Evolutionary conservation across 805 yeast species (phyloP).

Genomic region (Teunomyces stri): DNA sequence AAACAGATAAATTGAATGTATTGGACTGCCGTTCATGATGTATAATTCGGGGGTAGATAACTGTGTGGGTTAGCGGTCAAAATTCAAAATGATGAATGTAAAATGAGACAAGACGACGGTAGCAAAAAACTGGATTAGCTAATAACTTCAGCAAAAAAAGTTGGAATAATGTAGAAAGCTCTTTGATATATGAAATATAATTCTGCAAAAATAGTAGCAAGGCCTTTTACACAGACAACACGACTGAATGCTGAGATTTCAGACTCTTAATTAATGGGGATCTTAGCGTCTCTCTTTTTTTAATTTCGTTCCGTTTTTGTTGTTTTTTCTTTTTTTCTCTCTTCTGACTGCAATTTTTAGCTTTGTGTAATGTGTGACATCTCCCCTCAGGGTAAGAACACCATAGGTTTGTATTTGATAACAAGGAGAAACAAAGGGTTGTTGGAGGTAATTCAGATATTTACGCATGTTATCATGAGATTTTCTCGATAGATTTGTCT

Average conservation of each 20-base stretch:
- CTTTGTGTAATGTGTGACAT: slow-evolving; percentile 1
- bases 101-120: slow-evolving; percentile 4
- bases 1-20: slow-evolving; percentile 8
- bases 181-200: not conserved
- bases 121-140: slow-evolving; percentile 2
- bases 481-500: too few species aligned
- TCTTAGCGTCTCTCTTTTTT: slow-evolving; percentile 4
- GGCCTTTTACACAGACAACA: not conserved
- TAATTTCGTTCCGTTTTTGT: slow-evolving; percentile 4
- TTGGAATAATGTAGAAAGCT: not conserved
- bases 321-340: slow-evolving; percentile 3
- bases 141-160: not conserved
- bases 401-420: not conserved
- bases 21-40: slow-evolving; percentile 9
- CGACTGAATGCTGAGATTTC: not conserved
- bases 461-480: too few species aligned
- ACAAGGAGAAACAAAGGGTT: not conserved
- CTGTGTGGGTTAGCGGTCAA: slow-evolving; percentile 5
- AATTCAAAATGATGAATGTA: slow-evolving; percentile 1
- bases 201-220: not conserved
- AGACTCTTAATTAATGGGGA: not conserved
- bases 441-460: too few species aligned
- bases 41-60: not conserved
- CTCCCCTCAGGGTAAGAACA: not conserved
- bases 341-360: slow-evolving; percentile 4